Evolutionary conservation across 148 eudicot species (phyloP).

Genomic region (Silene uniflora): DNA sequence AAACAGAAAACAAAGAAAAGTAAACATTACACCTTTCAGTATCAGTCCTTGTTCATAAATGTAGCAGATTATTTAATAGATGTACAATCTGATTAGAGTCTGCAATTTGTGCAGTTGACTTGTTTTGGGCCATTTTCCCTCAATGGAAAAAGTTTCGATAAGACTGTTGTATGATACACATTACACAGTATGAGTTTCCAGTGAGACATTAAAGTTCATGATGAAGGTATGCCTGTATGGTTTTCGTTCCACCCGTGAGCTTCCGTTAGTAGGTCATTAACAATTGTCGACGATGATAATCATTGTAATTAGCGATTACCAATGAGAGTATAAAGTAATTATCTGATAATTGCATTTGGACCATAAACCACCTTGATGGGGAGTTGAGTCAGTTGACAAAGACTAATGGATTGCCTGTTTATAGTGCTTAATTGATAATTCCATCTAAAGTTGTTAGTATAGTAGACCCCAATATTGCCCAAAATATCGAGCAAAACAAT

Average conservation of each 20-base stretch:
- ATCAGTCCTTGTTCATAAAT: conserved; percentile 11
- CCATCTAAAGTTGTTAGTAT: neutral
- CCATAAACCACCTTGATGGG: conserved; percentile 20
- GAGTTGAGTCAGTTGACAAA: conserved; percentile 20
- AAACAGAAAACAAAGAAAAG: neutral
- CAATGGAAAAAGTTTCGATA: neutral
- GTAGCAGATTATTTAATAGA: neutral
- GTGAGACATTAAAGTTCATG: too few relatives aligned
- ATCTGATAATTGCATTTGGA: conserved; percentile 12
- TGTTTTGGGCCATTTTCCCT: neutral
- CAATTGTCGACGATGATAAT: neutral
- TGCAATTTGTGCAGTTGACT: neutral
- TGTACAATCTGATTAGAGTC: too few relatives aligned
- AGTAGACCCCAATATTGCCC: neutral
- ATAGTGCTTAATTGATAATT: neutral
- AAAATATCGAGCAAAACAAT: too few relatives aligned
- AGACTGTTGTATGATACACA: neutral
- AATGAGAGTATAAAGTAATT: neutral
- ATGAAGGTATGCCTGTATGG: too few relatives aligned
- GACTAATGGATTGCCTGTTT: neutral
- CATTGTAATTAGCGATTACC: neutral
- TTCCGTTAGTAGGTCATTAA: too few relatives aligned
- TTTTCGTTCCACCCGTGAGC: neutral
- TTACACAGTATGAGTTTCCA: too few relatives aligned
- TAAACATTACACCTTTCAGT: neutral